Base-by-base conservation (phyloP, 73 alveolate genomes). In the Symbiodinium pilosum region DNA sequence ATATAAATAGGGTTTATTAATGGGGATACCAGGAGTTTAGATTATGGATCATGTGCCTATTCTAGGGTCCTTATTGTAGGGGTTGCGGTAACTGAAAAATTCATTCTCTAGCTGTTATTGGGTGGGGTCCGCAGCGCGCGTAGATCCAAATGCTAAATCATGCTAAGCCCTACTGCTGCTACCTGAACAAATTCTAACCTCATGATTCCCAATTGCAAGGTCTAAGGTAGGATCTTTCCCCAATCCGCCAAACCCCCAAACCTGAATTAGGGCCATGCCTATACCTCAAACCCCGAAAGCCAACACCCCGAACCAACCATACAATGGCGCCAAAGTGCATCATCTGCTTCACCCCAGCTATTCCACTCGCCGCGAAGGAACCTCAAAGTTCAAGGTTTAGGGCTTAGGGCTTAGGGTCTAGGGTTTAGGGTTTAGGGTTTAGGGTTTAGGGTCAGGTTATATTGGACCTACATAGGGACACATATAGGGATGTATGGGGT, bases 281-380 rank as follows among this genome's bases (percentile, higher is more conserved):
- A 11, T 11, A 47, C 8, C 64, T 47, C 64, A n/a, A n/a, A n/a
- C 59, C 64, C 59, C 36, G 21, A 14, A 40, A 16, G 42, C 42
- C 89, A 1, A 12, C 69, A 20, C 69, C 83, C 34, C 8, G 14
- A 39, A 20, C 91, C 91, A 34, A 24, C 56, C 92, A 56, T 51
- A 1, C 38, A 41, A 12, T 28, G 28, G 73, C 38, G 36, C 42
- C 93, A 43, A 20, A 34, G 4, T 41, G 30, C 47, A 21, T 39
- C 73, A 26, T 41, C 92, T 30, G 36, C 24, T 18, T 21, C 26
- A 40, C 93, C 43, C 94, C 94, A 87, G 43, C 30, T 39, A 64
- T 87, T 87, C 85, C 54, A 38, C 14, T 87, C 94, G 77, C 94
- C 94, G 28, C 94, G 84, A 36, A 87, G 24, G 44, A 73, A 73